phyloP scores from a whole-genome alignment of 768 basidiomycete genomes.

The Gymnopilus dilepis region DNA sequence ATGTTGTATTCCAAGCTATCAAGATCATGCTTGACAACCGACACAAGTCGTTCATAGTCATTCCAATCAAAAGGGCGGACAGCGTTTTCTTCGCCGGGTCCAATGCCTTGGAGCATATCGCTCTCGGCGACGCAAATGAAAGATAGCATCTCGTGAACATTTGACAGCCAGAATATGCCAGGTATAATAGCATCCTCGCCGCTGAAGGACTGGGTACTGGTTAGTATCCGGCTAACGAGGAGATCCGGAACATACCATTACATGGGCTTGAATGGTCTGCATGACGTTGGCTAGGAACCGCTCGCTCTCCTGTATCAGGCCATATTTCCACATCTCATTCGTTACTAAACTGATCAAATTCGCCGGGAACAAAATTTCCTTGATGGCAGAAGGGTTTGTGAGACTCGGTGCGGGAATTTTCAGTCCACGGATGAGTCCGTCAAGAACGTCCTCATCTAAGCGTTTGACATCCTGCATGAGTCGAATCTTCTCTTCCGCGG shows the following conservation, averaged over 20 bases:
- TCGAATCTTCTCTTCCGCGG: constrained; percentile 93
- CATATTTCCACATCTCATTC: constrained; percentile 99
- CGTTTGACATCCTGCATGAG: constrained; percentile 90
- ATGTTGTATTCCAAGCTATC: constrained; percentile 99
- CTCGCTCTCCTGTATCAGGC: constrained; percentile 95
- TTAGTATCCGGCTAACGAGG: constrained; percentile 15
- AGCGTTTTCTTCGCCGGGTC: constrained; percentile 91
- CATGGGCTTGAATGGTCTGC: constrained; percentile 96
- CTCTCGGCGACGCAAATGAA: constrained; percentile 99
- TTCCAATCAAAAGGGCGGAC: constrained; percentile 96
- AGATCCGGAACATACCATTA: constrained; percentile 75
- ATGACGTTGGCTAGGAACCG: constrained; percentile 98
- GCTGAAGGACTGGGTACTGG: constrained; percentile 68
- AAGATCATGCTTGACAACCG: constrained; percentile 98
- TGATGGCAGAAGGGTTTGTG: constrained; percentile 90
- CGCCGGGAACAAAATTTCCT: constrained; percentile 98
- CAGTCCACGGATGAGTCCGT: constrained; percentile 87
- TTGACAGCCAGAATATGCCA: constrained; percentile 99
- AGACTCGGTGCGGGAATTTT: constrained; percentile 93
- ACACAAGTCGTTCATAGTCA: constrained; percentile 94
- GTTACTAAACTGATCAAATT: constrained; percentile 96
- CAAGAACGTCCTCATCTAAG: constrained; percentile 91
- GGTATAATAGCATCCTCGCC: constrained; percentile 96
- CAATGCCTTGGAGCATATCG: constrained; percentile 98
- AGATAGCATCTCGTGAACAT: constrained; percentile 98